These are phyloP conservation scores for Penicillium lagena DNA, from an alignment of 495 filamentous ascomycete species.

Conservation along the genomic window DNA sequence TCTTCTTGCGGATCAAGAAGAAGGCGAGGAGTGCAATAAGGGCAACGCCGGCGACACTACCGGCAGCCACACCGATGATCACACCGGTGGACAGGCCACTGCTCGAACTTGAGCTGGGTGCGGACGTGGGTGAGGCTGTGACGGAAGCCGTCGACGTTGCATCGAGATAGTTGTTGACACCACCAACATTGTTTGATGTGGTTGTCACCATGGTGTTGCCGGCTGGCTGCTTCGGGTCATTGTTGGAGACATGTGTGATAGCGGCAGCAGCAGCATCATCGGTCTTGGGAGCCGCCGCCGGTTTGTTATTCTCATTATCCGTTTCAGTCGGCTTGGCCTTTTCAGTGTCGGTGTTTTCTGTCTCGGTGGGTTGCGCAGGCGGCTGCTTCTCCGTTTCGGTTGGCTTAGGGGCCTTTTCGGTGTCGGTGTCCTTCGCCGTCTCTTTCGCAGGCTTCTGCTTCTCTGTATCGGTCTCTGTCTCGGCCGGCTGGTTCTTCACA, in stretches of 20 bases:
- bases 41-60: conserved; percentile 60
- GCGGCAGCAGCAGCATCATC: conserved; percentile 1
- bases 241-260: neutral
- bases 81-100: conserved; percentile 39
- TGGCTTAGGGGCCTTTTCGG: conserved; percentile 1
- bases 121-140: conserved; percentile 9
- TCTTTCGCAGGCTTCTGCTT: neutral
- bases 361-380: conserved; percentile 1
- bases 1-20: conserved; percentile 60
- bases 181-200: neutral
- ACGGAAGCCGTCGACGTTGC: conserved; percentile 10
- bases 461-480: conserved; percentile 1
- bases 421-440: conserved; percentile 1
- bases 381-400: neutral
- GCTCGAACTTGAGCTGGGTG: conserved; percentile 1
- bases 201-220: too few species aligned
- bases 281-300: neutral
- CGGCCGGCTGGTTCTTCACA: neutral
- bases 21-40: conserved; percentile 55
- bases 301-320: neutral
- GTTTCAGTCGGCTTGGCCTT: neutral
- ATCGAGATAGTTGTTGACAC: conserved; percentile 6
- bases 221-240: conserved; percentile 1
- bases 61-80: conserved; percentile 81
- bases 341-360: conserved; percentile 3